Evolutionary conservation across 768 basidiomycete species (phyloP), one percentile per base, ranked within the genome.

Genomic region (Russula foetens): DNA sequence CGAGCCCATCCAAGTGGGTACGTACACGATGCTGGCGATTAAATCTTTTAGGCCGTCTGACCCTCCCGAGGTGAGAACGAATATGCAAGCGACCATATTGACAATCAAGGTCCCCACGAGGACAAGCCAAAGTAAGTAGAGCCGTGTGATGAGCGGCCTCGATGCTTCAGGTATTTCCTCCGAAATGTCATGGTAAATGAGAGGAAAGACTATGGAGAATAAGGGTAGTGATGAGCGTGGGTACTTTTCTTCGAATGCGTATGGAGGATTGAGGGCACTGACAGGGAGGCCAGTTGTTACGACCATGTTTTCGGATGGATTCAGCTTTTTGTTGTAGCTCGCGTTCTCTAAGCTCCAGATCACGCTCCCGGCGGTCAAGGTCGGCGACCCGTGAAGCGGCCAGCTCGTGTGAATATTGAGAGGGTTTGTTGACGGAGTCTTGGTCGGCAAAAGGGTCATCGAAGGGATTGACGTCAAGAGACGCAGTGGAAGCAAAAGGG

Each of bases 211-310:
- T 96, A 73, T 63, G 48, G 43, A 35, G 21, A 8, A 21, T 55
- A 44, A 7, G 41, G 47, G 35, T 17, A 19, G 43, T 33, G 46
- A 24, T 53, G 46, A 45, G 53, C 11, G 29, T 21, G 17, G 24
- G 15, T 29, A 17, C 7, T 17, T 43, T 41, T 50, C 21, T 41
- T 50, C 21, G 29, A 38, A 57, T 9, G 59, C 44, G 41, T 28
- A 51, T 50, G 43, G 33, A 38, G 51, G 47, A 43, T 17, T 35
- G 41, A 58, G 31, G 62, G 63, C 15, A 77, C 89, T 70, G 67
- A 89, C 93, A 95, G 15, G 84, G 84, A 35, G 96, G 96, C 86
- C 90, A 99, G 74, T 99, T 99, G 71, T 90, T 95, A 65, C 84
- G 83, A 39, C 92, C 92, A 69, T 89, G 84, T 52, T 73, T 80